Conservation (phyloP, 805 yeast species). For the Starmerella stigmatis region DNA sequence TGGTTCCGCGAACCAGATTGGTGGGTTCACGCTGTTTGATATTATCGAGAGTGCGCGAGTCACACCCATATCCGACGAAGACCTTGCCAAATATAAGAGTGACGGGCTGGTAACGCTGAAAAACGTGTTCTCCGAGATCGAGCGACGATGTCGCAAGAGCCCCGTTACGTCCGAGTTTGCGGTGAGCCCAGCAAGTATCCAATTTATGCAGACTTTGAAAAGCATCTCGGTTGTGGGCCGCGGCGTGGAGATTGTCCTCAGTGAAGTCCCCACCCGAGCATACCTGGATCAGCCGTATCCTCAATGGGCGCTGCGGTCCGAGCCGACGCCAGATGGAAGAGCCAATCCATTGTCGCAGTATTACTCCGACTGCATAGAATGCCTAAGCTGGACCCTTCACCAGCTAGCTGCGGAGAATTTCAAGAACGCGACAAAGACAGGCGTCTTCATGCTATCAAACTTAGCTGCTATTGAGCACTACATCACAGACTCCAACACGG, state of each 20-base stretch:
- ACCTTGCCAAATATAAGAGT: constrained; percentile 13
- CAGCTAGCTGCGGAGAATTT: constrained; percentile 38
- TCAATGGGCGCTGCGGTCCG: constrained; percentile 40
- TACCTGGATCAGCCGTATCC: constrained; percentile 61
- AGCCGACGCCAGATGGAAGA: constrained; percentile 36
- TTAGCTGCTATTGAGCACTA: constrained; percentile 22
- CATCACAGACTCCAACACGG: constrained; percentile 15
- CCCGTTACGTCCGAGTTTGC: constrained; percentile 56
- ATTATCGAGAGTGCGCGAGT: constrained; percentile 20
- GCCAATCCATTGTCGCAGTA: constrained; percentile 38
- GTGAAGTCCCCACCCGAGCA: constrained; percentile 44
- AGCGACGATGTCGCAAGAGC: constrained; percentile 38
- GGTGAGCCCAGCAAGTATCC: constrained; percentile 63
- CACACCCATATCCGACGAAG: constrained; percentile 7
- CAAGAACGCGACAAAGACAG: constrained; percentile 28
- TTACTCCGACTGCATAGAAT: constrained; percentile 69
- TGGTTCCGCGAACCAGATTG: neutral
- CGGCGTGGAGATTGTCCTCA: constrained; percentile 44
- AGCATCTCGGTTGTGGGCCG: constrained; percentile 52
- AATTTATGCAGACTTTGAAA: constrained; percentile 55
- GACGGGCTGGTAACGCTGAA: constrained; percentile 33
- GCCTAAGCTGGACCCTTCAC: constrained; percentile 55
- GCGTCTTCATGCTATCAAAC: constrained; percentile 36
- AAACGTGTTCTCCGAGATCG: constrained; percentile 38
- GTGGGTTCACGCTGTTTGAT: constrained; percentile 20